Percentiles rank a stretch among this genome's conserved stretches.
Conservation (phyloP, 495 filamentous ascomycete genomes). For the Stereocaulon alpinum region DNA sequence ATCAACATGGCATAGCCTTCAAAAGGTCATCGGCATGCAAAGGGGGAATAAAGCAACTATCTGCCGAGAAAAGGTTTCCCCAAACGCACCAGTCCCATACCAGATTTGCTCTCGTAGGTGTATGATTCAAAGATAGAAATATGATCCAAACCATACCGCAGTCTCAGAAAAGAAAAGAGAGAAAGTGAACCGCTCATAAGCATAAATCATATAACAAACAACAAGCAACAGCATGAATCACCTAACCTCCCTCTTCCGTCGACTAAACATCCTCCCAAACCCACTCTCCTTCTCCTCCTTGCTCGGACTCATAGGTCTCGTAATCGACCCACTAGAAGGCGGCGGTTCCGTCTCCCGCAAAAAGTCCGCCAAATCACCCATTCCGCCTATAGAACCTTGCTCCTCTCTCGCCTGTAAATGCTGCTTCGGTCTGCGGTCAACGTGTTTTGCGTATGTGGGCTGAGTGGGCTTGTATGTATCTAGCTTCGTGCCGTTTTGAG, state of each 20-base stretch:
- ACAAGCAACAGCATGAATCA: not conserved
- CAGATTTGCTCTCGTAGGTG: not conserved
- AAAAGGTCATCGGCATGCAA: not conserved
- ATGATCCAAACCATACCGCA: not conserved
- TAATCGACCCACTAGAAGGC: constrained; percentile 23
- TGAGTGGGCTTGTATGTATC: constrained; percentile 21
- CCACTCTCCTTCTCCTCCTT: constrained; percentile 15
- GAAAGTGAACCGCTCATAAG: not conserved
- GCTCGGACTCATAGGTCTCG: constrained; percentile 7
- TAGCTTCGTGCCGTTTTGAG: constrained; percentile 20
- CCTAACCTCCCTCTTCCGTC: constrained; percentile 8
- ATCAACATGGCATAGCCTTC: not conserved
- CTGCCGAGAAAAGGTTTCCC: not conserved
- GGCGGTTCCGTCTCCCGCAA: constrained; percentile 69
- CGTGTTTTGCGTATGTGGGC: constrained; percentile 34
- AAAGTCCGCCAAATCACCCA: constrained; percentile 71
- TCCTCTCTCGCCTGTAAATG: constrained; percentile 31
- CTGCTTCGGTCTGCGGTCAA: constrained; percentile 25
- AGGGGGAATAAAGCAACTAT: not conserved
- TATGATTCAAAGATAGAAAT: not conserved
- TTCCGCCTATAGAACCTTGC: constrained; percentile 28
- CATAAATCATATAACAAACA: constrained; percentile 1
- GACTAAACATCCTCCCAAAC: constrained; percentile 11
- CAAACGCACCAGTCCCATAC: too few relatives aligned
- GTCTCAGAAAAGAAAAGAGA: not conserved